Percentiles rank a stretch among this genome's conserved stretches.
Evolutionary conservation across 73 alveolate genomes (phyloP).

Genomic region (Paramecium caudatum): DNA sequence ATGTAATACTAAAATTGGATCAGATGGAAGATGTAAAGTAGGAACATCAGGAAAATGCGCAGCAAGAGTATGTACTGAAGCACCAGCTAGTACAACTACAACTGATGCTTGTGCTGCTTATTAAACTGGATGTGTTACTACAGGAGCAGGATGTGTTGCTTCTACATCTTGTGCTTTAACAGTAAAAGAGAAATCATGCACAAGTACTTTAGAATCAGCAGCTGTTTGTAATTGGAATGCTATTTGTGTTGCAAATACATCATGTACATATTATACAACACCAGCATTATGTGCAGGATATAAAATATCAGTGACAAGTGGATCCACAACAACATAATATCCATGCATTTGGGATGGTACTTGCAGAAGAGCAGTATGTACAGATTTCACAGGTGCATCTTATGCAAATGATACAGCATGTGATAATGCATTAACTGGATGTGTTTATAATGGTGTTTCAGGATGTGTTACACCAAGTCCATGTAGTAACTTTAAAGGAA

Average conservation of each 20-base stretch:
- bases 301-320: not conserved
- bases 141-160: slow-evolving; percentile 58
- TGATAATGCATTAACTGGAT: not conserved
- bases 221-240: slow-evolving; percentile 38
- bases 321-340: not conserved
- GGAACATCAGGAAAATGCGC: slow-evolving; percentile 34
- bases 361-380: not conserved
- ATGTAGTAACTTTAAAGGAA: slow-evolving; percentile 39
- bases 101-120: slow-evolving; percentile 12
- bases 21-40: slow-evolving; percentile 62
- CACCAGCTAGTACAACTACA: slow-evolving; percentile 1
- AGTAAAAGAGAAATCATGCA: not conserved
- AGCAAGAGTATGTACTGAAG: slow-evolving; percentile 51
- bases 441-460: not conserved
- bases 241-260: not conserved
- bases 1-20: slow-evolving; percentile 1
- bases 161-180: not conserved
- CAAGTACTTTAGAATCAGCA: not conserved
- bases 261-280: not conserved
- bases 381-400: not conserved
- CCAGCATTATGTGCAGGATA: not conserved
- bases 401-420: not conserved
- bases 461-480: slow-evolving; percentile 54
- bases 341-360: not conserved
- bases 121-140: slow-evolving; percentile 47